Percentiles rank a stretch among this genome's conserved stretches.
Evolutionary conservation across 1,284 basidiomycete genomes (phyloP).

Genomic region (Ceratobasidium sp.): DNA sequence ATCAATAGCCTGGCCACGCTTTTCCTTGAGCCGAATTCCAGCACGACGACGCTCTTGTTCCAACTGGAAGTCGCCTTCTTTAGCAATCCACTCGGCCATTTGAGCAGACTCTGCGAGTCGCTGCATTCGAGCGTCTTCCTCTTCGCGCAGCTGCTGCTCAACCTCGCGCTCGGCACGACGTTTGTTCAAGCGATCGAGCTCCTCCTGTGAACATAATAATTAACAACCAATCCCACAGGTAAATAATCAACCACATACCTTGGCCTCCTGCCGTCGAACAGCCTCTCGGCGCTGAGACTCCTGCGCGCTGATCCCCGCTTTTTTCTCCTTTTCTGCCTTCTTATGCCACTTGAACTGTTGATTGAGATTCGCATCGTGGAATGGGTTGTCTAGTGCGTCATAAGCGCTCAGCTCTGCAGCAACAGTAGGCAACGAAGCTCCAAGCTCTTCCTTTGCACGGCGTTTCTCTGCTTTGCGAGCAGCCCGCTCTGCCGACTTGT

Average conservation of each 20-base stretch:
- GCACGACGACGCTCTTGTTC: conserved; percentile 93
- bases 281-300: conserved; percentile 87
- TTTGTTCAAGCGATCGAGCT: conserved; percentile 90
- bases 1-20: conserved; percentile 95
- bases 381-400: conserved; percentile 94
- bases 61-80: conserved; percentile 97
- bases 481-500: conserved; percentile 63
- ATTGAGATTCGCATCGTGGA: conserved; percentile 94
- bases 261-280: conserved; percentile 85
- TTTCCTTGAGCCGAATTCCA: conserved; percentile 93
- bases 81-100: conserved; percentile 97
- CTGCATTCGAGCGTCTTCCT: conserved; percentile 90
- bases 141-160: conserved; percentile 87
- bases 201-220: conserved; percentile 66
- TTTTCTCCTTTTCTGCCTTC: conserved; percentile 95
- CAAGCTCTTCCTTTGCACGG: conserved; percentile 84
- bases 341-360: conserved; percentile 99
- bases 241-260: conserved; percentile 53
- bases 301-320: conserved; percentile 80
- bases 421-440: conserved; percentile 68
- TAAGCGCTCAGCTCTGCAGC: conserved; percentile 92
- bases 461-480: conserved; percentile 85
- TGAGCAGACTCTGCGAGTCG: conserved; percentile 92
- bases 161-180: conserved; percentile 92
- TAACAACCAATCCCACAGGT: background rate